Evolutionary conservation across 768 basidiomycete genomes (phyloP).

Genomic region (Tylopilus sp.): DNA sequence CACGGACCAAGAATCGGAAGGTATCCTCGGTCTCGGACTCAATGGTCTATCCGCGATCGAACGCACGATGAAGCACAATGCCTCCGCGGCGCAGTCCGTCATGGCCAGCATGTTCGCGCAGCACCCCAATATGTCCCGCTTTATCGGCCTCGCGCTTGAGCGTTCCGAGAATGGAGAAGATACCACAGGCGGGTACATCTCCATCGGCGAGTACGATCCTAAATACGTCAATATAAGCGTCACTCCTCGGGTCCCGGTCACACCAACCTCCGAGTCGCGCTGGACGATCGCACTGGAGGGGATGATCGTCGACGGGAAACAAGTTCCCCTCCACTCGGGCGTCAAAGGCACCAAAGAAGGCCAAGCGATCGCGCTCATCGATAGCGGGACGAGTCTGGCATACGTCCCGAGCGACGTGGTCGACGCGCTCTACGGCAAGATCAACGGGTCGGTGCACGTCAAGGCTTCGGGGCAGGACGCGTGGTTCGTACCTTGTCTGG

Average conservation of each 20-base stretch:
- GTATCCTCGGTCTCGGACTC: constrained; percentile 29
- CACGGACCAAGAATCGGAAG: too few relatives aligned
- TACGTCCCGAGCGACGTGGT: constrained; percentile 34
- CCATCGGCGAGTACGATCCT: constrained; percentile 44
- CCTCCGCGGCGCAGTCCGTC: constrained; percentile 27
- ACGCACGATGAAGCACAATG: constrained; percentile 14
- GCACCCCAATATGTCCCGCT: constrained; percentile 32
- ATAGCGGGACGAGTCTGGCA: constrained; percentile 42
- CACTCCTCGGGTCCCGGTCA: constrained; percentile 33
- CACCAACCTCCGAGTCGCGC: constrained; percentile 32
- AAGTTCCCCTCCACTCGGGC: constrained; percentile 28
- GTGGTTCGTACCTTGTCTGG: constrained; percentile 38
- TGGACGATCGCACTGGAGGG: constrained; percentile 44
- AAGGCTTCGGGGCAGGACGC: constrained; percentile 24
- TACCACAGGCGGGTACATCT: constrained; percentile 40
- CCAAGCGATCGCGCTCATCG: constrained; percentile 37
- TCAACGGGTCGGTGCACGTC: constrained; percentile 36
- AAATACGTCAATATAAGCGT: too few relatives aligned
- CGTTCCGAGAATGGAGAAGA: constrained; percentile 39
- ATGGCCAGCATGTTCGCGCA: constrained; percentile 41
- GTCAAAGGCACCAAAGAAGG: constrained; percentile 30
- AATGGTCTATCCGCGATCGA: constrained; percentile 23
- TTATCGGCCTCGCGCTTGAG: constrained; percentile 42
- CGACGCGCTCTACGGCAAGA: constrained; percentile 38
- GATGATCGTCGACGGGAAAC: constrained; percentile 34